These are phyloP conservation scores for Penicillium coffeae DNA, from an alignment of 495 filamentous ascomycete species.

Conservation along the genomic window DNA sequence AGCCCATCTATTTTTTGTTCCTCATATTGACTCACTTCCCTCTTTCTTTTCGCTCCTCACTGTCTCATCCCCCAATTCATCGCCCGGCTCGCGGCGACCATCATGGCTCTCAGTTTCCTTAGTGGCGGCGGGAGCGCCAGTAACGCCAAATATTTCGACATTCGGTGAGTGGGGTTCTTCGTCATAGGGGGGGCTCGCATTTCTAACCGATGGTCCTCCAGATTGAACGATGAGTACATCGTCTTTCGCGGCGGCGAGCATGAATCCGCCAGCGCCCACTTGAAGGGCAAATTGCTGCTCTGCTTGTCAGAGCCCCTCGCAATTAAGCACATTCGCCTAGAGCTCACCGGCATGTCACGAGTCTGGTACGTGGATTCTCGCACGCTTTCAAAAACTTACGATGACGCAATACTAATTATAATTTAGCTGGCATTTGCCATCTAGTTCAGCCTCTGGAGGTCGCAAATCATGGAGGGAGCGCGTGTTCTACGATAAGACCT, in stretches of 20 bases:
- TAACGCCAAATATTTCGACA: constrained; percentile 54
- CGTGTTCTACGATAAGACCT: constrained; percentile 55
- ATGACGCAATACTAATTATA: not conserved
- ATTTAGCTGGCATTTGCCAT: constrained; percentile 46
- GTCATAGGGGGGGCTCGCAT: not conserved
- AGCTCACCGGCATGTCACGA: constrained; percentile 66
- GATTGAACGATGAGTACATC: constrained; percentile 74
- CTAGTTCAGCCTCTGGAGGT: constrained; percentile 40
- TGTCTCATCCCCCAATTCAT: not conserved
- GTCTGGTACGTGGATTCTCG: constrained; percentile 54
- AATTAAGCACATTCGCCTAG: constrained; percentile 67
- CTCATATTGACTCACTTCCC: not conserved
- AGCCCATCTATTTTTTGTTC: constrained; percentile 11
- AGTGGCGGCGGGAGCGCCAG: constrained; percentile 44
- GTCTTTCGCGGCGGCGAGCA: constrained; percentile 71
- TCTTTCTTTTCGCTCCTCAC: constrained; percentile 1
- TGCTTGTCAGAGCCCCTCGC: constrained; percentile 66
- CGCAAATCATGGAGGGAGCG: constrained; percentile 49
- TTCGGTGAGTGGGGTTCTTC: constrained; percentile 38
- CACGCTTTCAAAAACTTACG: not conserved
- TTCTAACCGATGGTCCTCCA: constrained; percentile 28
- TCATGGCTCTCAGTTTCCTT: constrained; percentile 52
- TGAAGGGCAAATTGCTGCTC: constrained; percentile 72
- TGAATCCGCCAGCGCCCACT: constrained; percentile 69
- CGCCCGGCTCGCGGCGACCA: constrained; percentile 20